A percentile compares a stretch with the other conserved stretches of the same genome.
Conservation (phyloP, 345 rosid species). For the Brassica cretica region DNA sequence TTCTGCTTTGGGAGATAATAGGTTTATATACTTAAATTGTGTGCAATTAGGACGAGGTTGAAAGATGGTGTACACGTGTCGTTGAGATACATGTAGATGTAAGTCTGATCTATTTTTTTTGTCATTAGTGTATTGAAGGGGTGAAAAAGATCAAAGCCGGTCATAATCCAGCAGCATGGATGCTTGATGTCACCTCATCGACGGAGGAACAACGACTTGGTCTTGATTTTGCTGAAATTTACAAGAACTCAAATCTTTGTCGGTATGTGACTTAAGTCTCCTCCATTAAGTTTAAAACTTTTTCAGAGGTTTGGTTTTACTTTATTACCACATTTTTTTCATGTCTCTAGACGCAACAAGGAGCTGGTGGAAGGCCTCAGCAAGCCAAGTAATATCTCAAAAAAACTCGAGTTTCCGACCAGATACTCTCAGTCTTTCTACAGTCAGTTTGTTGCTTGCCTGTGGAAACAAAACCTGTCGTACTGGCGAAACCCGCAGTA, state of each 20-base stretch:
- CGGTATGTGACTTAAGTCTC: constrained; percentile 49
- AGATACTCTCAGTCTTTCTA: constrained; percentile 75
- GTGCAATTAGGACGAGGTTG: too few species aligned
- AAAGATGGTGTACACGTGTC: too few species aligned
- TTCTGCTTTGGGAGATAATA: background rate
- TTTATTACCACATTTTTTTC: constrained; percentile 5
- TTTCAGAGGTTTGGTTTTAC: constrained; percentile 5
- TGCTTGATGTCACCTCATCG: constrained; percentile 86
- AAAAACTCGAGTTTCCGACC: constrained; percentile 77
- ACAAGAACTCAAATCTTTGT: constrained; percentile 65
- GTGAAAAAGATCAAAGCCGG: constrained; percentile 79
- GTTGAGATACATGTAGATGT: background rate
- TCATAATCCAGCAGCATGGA: constrained; percentile 97
- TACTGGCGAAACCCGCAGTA: constrained; percentile 98
- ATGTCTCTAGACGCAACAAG: constrained; percentile 53
- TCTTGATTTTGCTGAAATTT: constrained; percentile 86
- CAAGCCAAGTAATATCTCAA: constrained; percentile 64
- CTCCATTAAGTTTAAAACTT: background rate
- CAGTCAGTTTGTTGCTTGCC: constrained; percentile 83
- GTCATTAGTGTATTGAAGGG: constrained; percentile 74
- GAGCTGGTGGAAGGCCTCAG: constrained; percentile 73
- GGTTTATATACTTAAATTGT: too few species aligned
- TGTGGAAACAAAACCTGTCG: constrained; percentile 94
- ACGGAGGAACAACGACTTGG: constrained; percentile 76
- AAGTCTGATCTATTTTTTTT: constrained; percentile 22